Base-by-base conservation (phyloP, 2,329 filamentous ascomycete species). In the Phyllosticta capitalensis region DNA sequence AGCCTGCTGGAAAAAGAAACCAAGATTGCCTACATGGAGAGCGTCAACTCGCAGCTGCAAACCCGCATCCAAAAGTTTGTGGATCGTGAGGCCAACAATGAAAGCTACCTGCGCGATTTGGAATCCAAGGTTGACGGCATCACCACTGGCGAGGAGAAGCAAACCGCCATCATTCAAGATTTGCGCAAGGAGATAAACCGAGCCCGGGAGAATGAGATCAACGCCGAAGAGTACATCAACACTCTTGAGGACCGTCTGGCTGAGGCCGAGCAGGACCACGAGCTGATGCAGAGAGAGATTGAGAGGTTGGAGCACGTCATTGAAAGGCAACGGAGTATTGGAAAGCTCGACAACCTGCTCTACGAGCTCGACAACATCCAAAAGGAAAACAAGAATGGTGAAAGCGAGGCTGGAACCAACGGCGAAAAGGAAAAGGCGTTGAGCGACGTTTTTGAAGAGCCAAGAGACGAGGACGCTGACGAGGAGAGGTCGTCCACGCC, bases 261-360 rank as follows among this genome's bases (percentile, higher is more conserved):
- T 0, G 94, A 99, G 74, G 88, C 92, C 2, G 94, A 99, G 68
- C 92, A 97, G 72, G 94, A 99, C 70, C 85, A 90, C 64, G 94
- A 97, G 71, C 78, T 96, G 62, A 96, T 99, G 92, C 91, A 96
- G 72, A 89, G 92, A 38, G 94, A 99, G 69, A 89, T 99, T 63
- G 90, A 96, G 68, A 85, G 92, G 33, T 80, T 99, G 12, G 94
- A 97, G 73, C 90, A 96, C 72, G 90, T 99, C 7, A 85, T 99
- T 56, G 92, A 97, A 73, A 89, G 95, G 54, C 94, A 99, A 73
- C 84, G 94, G 61, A 96, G 92, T 71, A 83, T 99, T 3, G 94
- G 94, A 49, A 95, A 96, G 73, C 82, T 99, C 3, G 94, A 99
- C 70, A 95, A 88, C 57, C 81, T 99, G 7, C 82, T 99, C 0